A percentile compares a stretch with the other conserved stretches of the same genome.
phyloP scores from a whole-genome alignment of 1,284 basidiomycete species.

The Ustilago esculenta region DNA sequence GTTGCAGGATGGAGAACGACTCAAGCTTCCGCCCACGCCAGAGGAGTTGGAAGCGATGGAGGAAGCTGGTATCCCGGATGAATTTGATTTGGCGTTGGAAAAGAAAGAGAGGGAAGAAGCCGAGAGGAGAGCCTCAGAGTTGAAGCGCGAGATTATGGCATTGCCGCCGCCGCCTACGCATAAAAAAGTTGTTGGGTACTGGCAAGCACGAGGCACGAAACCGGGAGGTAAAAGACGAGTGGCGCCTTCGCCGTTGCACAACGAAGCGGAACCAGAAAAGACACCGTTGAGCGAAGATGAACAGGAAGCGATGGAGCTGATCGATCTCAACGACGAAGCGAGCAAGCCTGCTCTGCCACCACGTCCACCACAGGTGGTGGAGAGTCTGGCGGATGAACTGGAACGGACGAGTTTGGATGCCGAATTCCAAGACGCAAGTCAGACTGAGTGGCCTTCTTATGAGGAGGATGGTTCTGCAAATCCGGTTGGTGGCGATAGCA shows the following conservation, averaged over 20 bases:
- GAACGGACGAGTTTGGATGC: conserved; percentile 2
- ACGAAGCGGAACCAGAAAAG: background rate
- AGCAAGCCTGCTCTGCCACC: conserved; percentile 15
- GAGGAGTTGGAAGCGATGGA: conserved; percentile 64
- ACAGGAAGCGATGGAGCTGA: conserved; percentile 9
- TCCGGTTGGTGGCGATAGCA: conserved; percentile 1
- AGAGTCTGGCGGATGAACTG: conserved; percentile 12
- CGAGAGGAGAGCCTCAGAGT: conserved; percentile 12
- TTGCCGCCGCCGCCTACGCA: conserved; percentile 54
- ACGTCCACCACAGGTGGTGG: background rate
- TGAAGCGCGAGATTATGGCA: conserved; percentile 42
- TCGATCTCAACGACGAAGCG: conserved; percentile 14
- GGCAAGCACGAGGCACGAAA: conserved; percentile 7
- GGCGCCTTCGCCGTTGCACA: conserved; percentile 17
- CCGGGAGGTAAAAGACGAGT: conserved; percentile 23
- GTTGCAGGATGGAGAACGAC: conserved; percentile 58
- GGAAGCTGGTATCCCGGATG: conserved; percentile 61
- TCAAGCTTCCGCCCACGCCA: conserved; percentile 63
- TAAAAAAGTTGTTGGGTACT: conserved; percentile 33
- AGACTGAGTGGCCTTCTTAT: conserved; percentile 10
- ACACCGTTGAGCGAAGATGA: background rate
- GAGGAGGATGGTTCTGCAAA: conserved; percentile 4
- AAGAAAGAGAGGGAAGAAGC: conserved; percentile 33
- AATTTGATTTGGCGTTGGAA: conserved; percentile 57
- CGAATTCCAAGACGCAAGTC: background rate